Base-by-base conservation (phyloP, 2,329 filamentous ascomycete genomes). In the Tolypocladium sp. region DNA sequence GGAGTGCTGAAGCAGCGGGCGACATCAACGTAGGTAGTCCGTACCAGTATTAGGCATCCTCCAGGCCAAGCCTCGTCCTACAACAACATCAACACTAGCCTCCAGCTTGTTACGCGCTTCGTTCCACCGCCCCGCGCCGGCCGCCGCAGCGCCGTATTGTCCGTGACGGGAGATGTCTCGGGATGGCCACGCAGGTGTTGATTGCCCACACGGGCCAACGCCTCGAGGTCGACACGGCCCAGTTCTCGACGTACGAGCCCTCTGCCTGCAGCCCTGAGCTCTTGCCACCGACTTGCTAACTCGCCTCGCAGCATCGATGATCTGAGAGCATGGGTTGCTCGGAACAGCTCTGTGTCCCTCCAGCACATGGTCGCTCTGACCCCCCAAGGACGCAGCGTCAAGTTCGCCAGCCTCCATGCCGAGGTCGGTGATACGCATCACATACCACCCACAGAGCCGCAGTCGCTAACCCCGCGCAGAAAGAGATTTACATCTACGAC, bases 141-240 rank as follows among this genome's bases (percentile, higher is more conserved):
- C 65, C 63, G 63, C 66, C 58, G 20, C 62, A 64, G 65, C 63
- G 65, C 68, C 64, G 68, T 64, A 65, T 65, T 58, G 56, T 63
- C 64, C 66, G 66, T 60, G 61, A 68, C 67, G 68, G 72, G 76
- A 76, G 70, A 81, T 82, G 79, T 77, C 77, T 78, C 77, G 83
- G 80, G 76, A 96, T 96, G 91, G 89, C 90, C 79, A 85, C 93
- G 73, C 86, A 91, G 78, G 87, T 96, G 76, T 90, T 91, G 80
- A 88, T 96, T 72, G 92, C 91, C 82, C 92, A 96, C 78, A 92
- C 90, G 76, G 93, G 93, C 80, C 88, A 91, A 81, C 88, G 88
- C 77, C 82, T 96, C 71, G 82, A 87, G 73, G 83, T 90, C 73
- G 90, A 96, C 77, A 84, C 87, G 65, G 82, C 86, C 64, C 84